A percentile compares a stretch with the other conserved stretches of the same genome.
Evolutionary conservation across 371 early-diverging fungal genomes (phyloP).

Genomic region (Mucor circinelloides): DNA sequence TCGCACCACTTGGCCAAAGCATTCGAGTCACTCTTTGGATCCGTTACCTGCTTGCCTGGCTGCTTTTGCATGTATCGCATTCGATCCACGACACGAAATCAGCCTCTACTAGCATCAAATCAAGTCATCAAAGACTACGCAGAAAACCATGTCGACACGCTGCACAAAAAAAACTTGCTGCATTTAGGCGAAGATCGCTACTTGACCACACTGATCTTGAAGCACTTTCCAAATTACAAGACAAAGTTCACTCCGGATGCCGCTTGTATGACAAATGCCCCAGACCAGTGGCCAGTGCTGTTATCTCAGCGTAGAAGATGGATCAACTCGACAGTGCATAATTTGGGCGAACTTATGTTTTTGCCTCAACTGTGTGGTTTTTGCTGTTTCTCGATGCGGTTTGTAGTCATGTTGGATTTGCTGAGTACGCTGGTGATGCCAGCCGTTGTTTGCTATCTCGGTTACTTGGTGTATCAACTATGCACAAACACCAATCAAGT

Average conservation of each 20-base stretch:
- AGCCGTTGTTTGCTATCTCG: conserved; percentile 88
- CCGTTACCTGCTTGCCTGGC: conserved; percentile 91
- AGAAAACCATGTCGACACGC: conserved; percentile 91
- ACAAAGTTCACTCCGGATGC: conserved; percentile 96
- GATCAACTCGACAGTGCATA: conserved; percentile 98
- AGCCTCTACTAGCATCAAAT: conserved; percentile 91
- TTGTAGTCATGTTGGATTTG: conserved; percentile 91
- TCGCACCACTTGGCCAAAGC: conserved; percentile 87
- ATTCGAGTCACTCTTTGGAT: conserved; percentile 87
- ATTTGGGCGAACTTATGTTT: conserved; percentile 87
- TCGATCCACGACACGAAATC: conserved; percentile 75
- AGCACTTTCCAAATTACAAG: conserved; percentile 93
- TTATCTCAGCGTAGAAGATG: conserved; percentile 95
- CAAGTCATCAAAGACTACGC: conserved; percentile 94
- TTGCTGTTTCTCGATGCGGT: conserved; percentile 96
- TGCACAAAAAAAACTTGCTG: conserved; percentile 99
- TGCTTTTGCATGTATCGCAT: conserved; percentile 94
- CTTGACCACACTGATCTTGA: conserved; percentile 97
- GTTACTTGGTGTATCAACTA: conserved; percentile 71
- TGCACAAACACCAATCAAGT: conserved; percentile 57
- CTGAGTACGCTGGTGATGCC: conserved; percentile 89
- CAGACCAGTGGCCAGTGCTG: conserved; percentile 91
- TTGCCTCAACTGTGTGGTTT: conserved; percentile 91
- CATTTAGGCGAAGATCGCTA: conserved; percentile 99
- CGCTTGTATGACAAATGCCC: conserved; percentile 93